Conservation (phyloP, 257 asterid genomes). For the Craterostigma plantagineum region DNA sequence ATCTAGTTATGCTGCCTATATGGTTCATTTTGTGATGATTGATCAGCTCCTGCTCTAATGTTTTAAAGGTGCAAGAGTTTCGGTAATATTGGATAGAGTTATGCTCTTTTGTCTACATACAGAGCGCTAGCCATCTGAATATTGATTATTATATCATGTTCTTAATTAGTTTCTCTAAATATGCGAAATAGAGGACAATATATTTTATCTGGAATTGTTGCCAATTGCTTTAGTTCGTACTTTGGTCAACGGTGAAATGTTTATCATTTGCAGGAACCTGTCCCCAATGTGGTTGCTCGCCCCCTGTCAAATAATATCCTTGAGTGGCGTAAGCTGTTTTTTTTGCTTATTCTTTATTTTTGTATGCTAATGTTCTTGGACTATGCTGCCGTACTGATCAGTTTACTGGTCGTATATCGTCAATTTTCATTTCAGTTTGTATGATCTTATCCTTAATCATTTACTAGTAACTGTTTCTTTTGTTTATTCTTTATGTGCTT, state of each 20-base stretch:
- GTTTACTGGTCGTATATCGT: too few species aligned
- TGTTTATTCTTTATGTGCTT: conserved; percentile 18
- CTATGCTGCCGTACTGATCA: too few species aligned
- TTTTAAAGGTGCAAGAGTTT: too few species aligned
- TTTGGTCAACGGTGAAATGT: conserved; percentile 8
- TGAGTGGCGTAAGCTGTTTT: conserved; percentile 84
- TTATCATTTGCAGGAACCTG: conserved; percentile 56
- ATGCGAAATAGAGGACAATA: too few species aligned
- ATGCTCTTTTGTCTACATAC: too few species aligned
- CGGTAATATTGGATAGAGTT: too few species aligned
- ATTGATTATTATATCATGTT: too few species aligned
- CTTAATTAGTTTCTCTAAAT: too few species aligned
- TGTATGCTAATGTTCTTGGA: conserved; percentile 1
- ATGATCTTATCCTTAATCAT: conserved; percentile 1
- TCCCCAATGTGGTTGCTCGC: conserved; percentile 88
- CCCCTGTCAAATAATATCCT: conserved; percentile 91
- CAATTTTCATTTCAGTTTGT: neutral
- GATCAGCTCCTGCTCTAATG: conserved; percentile 2
- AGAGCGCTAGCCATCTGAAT: too few species aligned
- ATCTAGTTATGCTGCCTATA: neutral
- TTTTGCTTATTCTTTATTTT: neutral
- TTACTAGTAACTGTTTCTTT: conserved; percentile 5
- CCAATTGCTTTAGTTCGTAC: neutral
- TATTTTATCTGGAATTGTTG: neutral
- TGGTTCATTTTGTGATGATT: neutral